A percentile compares a stretch with the other conserved stretches of the same genome.
Evolutionary conservation across 352 stramenopile genomes (phyloP).

Genomic region (Phytopythium sindhum): DNA sequence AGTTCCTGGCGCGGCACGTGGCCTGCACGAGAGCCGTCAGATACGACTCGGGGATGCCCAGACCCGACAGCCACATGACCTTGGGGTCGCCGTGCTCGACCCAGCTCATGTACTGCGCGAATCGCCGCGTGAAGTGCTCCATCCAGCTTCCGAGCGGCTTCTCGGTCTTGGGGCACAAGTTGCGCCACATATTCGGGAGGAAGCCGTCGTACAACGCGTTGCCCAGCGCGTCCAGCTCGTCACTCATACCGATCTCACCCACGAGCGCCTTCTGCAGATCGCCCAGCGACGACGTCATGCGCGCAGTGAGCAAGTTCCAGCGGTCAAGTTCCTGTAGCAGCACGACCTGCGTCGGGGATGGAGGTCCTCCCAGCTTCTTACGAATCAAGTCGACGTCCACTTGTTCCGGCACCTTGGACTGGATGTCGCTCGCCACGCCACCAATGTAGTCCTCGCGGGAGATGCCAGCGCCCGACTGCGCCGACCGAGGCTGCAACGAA

Average conservation of each 20-base stretch:
- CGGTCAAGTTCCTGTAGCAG: constrained; percentile 94
- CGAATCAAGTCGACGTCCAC: constrained; percentile 88
- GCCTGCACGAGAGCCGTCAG: constrained; percentile 95
- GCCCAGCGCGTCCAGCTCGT: constrained; percentile 91
- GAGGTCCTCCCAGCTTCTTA: constrained; percentile 67
- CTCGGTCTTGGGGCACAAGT: constrained; percentile 90
- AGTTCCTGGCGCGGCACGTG: constrained; percentile 91
- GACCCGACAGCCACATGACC: constrained; percentile 93
- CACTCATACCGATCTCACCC: constrained; percentile 96
- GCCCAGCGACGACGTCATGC: constrained; percentile 81
- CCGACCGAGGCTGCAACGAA: constrained; percentile 87
- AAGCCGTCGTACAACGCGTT: constrained; percentile 93
- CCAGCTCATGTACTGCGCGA: constrained; percentile 92
- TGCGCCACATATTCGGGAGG: constrained; percentile 89
- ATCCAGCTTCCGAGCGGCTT: constrained; percentile 97
- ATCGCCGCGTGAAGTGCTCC: constrained; percentile 88
- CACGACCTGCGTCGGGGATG: constrained; percentile 90
- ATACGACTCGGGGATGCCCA: constrained; percentile 95
- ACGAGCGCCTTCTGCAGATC: constrained; percentile 92
- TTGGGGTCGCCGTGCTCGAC: constrained; percentile 85
- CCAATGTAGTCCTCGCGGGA: constrained; percentile 93
- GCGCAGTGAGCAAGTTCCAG: constrained; percentile 90
- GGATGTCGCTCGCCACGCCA: constrained; percentile 88
- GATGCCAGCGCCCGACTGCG: constrained; percentile 63
- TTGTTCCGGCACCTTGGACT: constrained; percentile 86